Evolutionary conservation across 495 filamentous ascomycete genomes (phyloP).

Genomic region (Thermothielavioides terrestris): DNA sequence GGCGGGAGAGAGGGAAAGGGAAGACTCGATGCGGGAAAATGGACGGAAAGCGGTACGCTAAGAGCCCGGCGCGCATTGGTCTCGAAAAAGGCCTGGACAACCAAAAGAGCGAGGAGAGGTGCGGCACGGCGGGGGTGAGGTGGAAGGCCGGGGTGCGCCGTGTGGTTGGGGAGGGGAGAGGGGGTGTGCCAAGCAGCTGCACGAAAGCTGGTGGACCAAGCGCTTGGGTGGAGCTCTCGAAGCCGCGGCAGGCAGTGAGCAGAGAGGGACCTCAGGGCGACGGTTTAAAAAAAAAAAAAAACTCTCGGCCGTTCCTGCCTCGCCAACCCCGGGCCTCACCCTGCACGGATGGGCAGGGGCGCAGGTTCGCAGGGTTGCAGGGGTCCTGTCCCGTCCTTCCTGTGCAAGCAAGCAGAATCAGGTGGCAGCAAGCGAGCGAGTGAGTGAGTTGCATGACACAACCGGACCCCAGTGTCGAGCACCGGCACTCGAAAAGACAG

Average conservation of each 20-base stretch:
- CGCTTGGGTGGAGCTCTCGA: constrained; percentile 23
- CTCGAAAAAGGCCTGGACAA: constrained; percentile 21
- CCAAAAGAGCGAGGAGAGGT: too few relatives aligned
- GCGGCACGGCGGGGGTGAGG: constrained; percentile 6
- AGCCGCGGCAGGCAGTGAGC: not conserved
- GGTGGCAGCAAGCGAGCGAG: not conserved
- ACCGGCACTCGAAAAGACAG: too few relatives aligned
- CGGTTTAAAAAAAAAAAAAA: too few relatives aligned
- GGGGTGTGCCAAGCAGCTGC: constrained; percentile 25
- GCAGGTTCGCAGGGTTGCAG: too few relatives aligned
- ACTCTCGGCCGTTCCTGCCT: not conserved
- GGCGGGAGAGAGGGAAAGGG: not conserved
- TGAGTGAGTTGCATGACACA: too few relatives aligned
- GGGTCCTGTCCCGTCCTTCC: too few relatives aligned
- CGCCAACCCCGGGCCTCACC: not conserved
- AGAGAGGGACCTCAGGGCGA: not conserved
- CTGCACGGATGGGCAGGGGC: too few relatives aligned
- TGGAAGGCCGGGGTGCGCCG: constrained; percentile 7
- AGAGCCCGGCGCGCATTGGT: constrained; percentile 19
- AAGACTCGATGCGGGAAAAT: constrained; percentile 25
- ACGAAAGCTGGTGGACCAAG: constrained; percentile 31
- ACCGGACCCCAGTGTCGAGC: too few relatives aligned
- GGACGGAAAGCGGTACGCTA: constrained; percentile 17
- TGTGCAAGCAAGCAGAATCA: too few relatives aligned
- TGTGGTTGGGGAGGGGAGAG: constrained; percentile 11